Base-by-base conservation (phyloP, 164 flowering plant genomes). In the Magnolia officinalis region DNA sequence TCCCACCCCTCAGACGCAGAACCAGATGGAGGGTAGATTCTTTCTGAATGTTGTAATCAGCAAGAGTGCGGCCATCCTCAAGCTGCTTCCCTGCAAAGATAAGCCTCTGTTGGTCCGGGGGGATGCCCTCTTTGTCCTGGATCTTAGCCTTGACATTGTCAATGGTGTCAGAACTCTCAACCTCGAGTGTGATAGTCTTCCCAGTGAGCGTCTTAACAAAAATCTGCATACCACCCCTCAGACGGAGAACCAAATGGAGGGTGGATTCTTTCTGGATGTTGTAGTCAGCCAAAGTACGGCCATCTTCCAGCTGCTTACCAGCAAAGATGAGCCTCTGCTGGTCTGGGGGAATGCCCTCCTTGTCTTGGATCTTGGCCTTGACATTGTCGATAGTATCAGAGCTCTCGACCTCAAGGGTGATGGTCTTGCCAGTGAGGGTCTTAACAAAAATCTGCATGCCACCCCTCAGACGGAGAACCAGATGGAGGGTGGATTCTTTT, bases 61-160 rank as follows among this genome's bases (percentile, higher is more conserved):
- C 73, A 1, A 71, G 45, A 18, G 73, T 71, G 23, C 73, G 55
- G 14, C 73, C 73, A 71, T 71, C 73, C 29, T 71, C 73, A 1
- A 71, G 59, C 73, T 71, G 73, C n/a, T 71, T 69, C 0, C 71
- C 71, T 16, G 71, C 71, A 18, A 69, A 69, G 7, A 69, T 69
- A n/a, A 69, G 71, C 71, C 71, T 69, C 71, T 69, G 71, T n/a
- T 69, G 71, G n/a, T 69, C 71, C 37, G 71, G 71, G 4, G 71
- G 71, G 20, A 69, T 69, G 31, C 71, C 71, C 71, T 69, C 50
- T 52, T 69, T 69, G 71, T 69, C 71, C 52, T 69, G 71, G 20
- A 69, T 69, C 71, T 69, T 69, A 52, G 71, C 50, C 71, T 69
- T 69, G 31, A 69, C 71, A 26, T 69, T 69, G 5, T 69, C 71